Base-by-base conservation (phyloP, 2,329 filamentous ascomycete species). In the Rhynchosporium agropyri region DNA sequence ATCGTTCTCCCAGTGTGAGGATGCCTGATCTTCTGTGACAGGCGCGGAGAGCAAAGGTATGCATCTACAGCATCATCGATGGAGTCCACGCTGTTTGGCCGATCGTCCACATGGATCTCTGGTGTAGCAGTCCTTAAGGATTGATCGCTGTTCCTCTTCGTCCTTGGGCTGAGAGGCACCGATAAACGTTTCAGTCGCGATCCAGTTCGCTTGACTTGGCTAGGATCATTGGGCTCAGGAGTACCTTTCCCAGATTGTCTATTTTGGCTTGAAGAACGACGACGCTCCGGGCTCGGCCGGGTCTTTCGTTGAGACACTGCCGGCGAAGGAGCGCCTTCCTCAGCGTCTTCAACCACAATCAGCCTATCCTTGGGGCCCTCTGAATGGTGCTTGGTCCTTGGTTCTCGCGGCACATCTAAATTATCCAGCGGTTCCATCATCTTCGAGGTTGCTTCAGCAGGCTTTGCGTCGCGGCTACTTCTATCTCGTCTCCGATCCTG, bases 21-120 rank as follows among this genome's bases (percentile, higher is more conserved):
- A 76, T 97, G 91, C 28, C 83, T 82, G 58, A 98, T 91, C 76
- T 89, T 96, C 72, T 97, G 93, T 3, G 91, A 96, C 60, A 99
- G 78, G 7, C 93, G 87, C 0, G 92, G 88, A 10, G 92, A 92
- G 70, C 87, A 87, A 6, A 98, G 81, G 73, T 96, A 99, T 1
- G 88, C 86, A 61, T 92, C 87, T 0, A 99, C 92, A 0, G 92
- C 91, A 71, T 93, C 85, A 68, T 97, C 93, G 48, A 98, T 86
- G 0, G 93, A 96, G 76, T 97, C 93, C 7, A 89, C 84, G 62
- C 91, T 96, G 13, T 82, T 83, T 0, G 90, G 90, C 9, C 91
- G 84, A 70, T 92, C 90, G 64, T 92, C 89, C 0, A 83, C 80
- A 13, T 71, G 69, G 8, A 73, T 69, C 45, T 71, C 73, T 15